These are phyloP conservation scores for Corylus americana DNA, from an alignment of 306 rosid genomes.

Conservation along the genomic window DNA sequence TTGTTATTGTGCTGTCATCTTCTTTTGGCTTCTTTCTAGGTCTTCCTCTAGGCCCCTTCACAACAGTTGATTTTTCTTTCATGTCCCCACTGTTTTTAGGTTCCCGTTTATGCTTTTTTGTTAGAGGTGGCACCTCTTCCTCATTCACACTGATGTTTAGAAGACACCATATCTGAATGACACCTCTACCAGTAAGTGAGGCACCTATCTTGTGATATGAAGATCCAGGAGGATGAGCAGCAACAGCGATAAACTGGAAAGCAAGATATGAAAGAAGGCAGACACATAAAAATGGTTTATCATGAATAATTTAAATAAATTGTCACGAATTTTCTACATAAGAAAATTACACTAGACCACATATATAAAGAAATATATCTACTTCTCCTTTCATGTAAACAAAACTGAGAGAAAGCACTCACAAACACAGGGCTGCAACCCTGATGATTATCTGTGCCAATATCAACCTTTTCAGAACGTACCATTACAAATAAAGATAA, in stretches of 20 bases:
- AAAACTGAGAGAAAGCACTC: not conserved
- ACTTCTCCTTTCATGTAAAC: not conserved
- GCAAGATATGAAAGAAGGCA: slow-evolving; percentile 12
- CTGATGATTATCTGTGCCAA: not conserved
- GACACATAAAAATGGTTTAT: slow-evolving; percentile 2
- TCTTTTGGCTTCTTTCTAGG: slow-evolving; percentile 42
- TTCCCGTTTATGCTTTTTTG: slow-evolving; percentile 30
- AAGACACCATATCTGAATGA: slow-evolving; percentile 92
- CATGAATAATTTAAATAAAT: not conserved
- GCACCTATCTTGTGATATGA: slow-evolving; percentile 89
- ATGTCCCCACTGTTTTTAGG: slow-evolving; percentile 25
- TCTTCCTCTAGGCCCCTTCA: slow-evolving; percentile 72
- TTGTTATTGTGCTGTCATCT: not conserved
- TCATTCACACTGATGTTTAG: slow-evolving; percentile 44
- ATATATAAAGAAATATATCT: not conserved
- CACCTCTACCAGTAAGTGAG: slow-evolving; percentile 84
- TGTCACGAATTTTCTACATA: not conserved
- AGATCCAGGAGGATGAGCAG: slow-evolving; percentile 92
- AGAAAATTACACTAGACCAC: not conserved
- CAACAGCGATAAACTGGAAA: slow-evolving; percentile 77
- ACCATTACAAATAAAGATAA: not conserved
- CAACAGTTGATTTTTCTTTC: slow-evolving; percentile 32
- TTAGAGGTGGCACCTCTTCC: slow-evolving; percentile 28
- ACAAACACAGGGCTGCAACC: no score
- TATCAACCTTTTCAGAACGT: not conserved